A percentile compares a stretch with the other conserved stretches of the same genome.
Conservation (phyloP, 805 yeast genomes). For the Clavispora santaluciae region DNA sequence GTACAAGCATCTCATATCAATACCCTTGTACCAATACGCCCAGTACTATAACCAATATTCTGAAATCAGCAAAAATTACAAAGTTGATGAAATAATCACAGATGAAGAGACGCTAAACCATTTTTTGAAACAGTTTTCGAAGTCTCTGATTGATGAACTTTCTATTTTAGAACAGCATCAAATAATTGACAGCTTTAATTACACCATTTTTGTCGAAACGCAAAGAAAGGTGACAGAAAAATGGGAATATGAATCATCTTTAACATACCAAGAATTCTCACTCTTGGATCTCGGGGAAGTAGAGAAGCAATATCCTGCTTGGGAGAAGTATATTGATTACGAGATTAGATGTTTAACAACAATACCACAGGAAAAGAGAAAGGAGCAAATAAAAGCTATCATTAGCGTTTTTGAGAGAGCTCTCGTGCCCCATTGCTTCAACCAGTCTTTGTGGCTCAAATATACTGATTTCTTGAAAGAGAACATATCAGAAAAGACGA, state of each 20-base stretch:
- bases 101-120: slow-evolving; percentile 13
- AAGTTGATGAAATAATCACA: slow-evolving; percentile 23
- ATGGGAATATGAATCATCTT: slow-evolving; percentile 69
- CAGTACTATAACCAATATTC: slow-evolving; percentile 56
- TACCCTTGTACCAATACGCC: slow-evolving; percentile 87
- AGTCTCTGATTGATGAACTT: slow-evolving; percentile 19
- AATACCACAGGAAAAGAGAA: not conserved
- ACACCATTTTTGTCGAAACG: slow-evolving; percentile 39
- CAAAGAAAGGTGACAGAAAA: slow-evolving; percentile 51
- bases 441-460: slow-evolving; percentile 62
- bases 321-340: slow-evolving; percentile 61
- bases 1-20: slow-evolving; percentile 41
- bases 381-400: slow-evolving; percentile 23
- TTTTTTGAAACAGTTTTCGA: slow-evolving; percentile 20
- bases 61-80: slow-evolving; percentile 32
- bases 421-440: slow-evolving; percentile 59
- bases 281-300: slow-evolving; percentile 31
- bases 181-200: slow-evolving; percentile 41
- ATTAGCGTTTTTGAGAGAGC: slow-evolving; percentile 64
- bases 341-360: slow-evolving; percentile 29
- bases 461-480: slow-evolving; percentile 49
- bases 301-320: slow-evolving; percentile 41
- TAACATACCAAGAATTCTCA: slow-evolving; percentile 56
- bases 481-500: slow-evolving; percentile 24
- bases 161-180: slow-evolving; percentile 36